Conservation (phyloP, 306 rosid genomes). For the Cicer pinnatifidum region DNA sequence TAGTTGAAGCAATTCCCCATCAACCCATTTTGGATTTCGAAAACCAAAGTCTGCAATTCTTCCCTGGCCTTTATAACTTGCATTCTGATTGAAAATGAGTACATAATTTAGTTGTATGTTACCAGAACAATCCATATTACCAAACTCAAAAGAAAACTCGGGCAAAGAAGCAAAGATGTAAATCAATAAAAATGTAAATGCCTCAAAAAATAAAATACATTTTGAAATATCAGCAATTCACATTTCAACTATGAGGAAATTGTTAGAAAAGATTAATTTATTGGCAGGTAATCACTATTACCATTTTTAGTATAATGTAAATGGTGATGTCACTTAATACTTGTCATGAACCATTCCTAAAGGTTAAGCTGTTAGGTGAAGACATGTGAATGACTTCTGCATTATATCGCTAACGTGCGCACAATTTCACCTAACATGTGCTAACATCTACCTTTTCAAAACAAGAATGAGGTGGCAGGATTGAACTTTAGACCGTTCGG, state of each 20-base stretch:
- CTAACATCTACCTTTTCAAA: not conserved
- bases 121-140: constrained; percentile 33
- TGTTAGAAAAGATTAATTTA: constrained; percentile 4
- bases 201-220: constrained; percentile 23
- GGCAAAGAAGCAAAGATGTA: constrained; percentile 28
- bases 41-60: constrained; percentile 91
- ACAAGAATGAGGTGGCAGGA: constrained; percentile 6
- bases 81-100: constrained; percentile 60
- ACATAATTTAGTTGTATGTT: constrained; percentile 29
- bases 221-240: not conserved
- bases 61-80: constrained; percentile 92
- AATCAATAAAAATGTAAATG: not conserved
- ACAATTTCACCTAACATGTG: constrained; percentile 3
- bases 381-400: not conserved
- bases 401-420: not conserved
- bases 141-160: not conserved
- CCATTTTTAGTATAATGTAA: not conserved
- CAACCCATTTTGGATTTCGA: constrained; percentile 88
- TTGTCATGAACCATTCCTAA: not conserved
- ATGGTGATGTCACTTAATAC: constrained; percentile 3
- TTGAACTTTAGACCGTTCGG: not conserved
- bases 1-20: constrained; percentile 95
- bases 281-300: constrained; percentile 16
- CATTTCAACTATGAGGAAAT: constrained; percentile 17
- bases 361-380: not conserved